Evolutionary conservation across 2,329 filamentous ascomycete genomes (phyloP).

Genomic region (Xylariaceae sp.): DNA sequence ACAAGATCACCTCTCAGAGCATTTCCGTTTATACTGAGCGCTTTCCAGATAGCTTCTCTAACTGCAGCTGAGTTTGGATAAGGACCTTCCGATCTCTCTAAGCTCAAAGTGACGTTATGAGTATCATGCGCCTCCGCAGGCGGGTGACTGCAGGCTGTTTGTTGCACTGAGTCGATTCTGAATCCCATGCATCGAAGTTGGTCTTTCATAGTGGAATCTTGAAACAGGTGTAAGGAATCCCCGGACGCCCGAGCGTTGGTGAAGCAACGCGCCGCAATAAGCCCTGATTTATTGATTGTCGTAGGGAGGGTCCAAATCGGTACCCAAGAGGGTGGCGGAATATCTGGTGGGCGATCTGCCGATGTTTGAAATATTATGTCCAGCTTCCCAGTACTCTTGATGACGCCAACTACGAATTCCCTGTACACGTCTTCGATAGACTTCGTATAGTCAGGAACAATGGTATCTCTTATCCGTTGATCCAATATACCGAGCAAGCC

Average conservation of each 20-base stretch:
- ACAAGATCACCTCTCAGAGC: background rate
- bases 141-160: background rate
- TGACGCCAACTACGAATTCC: background rate
- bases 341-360: background rate
- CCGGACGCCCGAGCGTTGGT: background rate
- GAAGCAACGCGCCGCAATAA: background rate
- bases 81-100: background rate
- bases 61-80: background rate
- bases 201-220: background rate
- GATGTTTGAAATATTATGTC: background rate
- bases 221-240: background rate
- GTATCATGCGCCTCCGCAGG: background rate
- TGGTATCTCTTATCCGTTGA: background rate
- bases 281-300: background rate
- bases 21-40: background rate
- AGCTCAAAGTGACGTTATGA: background rate
- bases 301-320: background rate
- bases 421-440: background rate
- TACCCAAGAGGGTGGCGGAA: background rate
- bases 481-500: background rate
- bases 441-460: background rate
- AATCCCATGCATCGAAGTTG: background rate
- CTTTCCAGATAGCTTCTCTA: background rate
- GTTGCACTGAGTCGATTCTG: background rate
- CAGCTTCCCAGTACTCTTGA: background rate